phyloP scores from a whole-genome alignment of 2,329 filamentous ascomycete genomes.

The Tolypocladium inflatum region DNA sequence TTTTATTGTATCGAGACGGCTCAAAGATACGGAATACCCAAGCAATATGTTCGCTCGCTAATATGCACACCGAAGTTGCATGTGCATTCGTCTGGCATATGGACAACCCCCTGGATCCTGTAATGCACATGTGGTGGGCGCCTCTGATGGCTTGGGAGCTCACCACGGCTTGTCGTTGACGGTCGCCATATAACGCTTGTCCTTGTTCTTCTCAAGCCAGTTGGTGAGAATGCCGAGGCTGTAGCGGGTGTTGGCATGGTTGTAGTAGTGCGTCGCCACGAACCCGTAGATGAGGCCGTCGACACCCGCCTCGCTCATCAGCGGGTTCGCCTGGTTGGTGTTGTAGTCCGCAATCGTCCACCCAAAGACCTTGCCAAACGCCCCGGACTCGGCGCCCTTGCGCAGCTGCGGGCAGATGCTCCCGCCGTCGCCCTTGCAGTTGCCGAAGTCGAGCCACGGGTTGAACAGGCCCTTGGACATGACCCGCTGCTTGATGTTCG shows the following conservation, averaged over 20 bases:
- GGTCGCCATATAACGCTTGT: not conserved
- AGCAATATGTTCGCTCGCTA: too few relatives aligned
- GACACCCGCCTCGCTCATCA: not conserved
- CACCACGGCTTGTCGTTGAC: not conserved
- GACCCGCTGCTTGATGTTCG: not conserved
- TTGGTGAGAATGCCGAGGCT: not conserved
- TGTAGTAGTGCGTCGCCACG: not conserved
- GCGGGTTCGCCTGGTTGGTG: not conserved
- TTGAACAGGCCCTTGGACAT: slow-evolving; percentile 2
- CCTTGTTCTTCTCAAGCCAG: not conserved
- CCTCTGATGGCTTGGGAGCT: not conserved
- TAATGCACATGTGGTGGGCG: not conserved
- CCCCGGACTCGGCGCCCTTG: not conserved
- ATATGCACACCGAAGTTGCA: too few relatives aligned
- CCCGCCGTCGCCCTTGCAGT: not conserved
- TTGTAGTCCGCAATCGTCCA: not conserved
- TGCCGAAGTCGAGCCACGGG: slow-evolving; percentile 1
- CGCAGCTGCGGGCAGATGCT: slow-evolving; percentile 2
- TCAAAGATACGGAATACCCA: too few relatives aligned
- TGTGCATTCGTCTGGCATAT: not conserved
- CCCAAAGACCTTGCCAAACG: slow-evolving; percentile 1
- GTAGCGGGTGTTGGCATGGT: not conserved
- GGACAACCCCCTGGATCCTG: not conserved
- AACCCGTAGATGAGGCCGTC: slow-evolving; percentile 5
- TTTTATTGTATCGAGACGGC: too few relatives aligned